Evolutionary conservation across 2,329 filamentous ascomycete genomes (phyloP).

Genomic region (Bipolaris oryzae): DNA sequence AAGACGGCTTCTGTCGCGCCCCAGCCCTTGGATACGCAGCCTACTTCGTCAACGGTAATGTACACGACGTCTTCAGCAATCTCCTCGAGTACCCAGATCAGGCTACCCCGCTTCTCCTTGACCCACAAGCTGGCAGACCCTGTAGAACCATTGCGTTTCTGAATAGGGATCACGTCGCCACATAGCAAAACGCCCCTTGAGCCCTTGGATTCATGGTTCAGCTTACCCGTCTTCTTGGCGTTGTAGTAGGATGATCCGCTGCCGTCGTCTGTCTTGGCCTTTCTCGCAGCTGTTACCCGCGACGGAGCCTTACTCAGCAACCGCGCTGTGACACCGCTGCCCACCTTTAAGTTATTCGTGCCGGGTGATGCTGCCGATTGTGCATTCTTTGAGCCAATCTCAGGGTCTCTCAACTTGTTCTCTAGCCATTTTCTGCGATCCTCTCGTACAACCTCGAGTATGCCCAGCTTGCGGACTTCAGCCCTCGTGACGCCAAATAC

Average conservation of each 20-base stretch:
- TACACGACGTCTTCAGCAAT: conserved; percentile 92
- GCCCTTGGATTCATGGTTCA: conserved; percentile 72
- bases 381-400: conserved; percentile 53
- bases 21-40: conserved; percentile 69
- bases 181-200: conserved; percentile 90
- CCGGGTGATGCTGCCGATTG: conserved; percentile 45
- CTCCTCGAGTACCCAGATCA: conserved; percentile 98
- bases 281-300: conserved; percentile 59
- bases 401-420: conserved; percentile 74
- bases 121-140: conserved; percentile 97
- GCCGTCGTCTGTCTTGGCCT: conserved; percentile 70
- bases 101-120: conserved; percentile 89
- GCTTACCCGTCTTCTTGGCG: conserved; percentile 59
- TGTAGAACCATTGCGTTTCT: conserved; percentile 89
- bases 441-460: conserved; percentile 90
- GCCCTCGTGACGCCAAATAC: conserved; percentile 99
- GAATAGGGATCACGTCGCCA: conserved; percentile 97
- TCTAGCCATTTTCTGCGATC: conserved; percentile 90
- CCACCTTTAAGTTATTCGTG: conserved; percentile 63
- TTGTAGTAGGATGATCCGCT: conserved; percentile 55
- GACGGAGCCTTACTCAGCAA: conserved; percentile 81
- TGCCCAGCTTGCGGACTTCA: conserved; percentile 92
- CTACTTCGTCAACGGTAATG: conserved; percentile 77
- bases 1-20: conserved; percentile 89
- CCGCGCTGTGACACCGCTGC: conserved; percentile 85